Evolutionary conservation across 192 early-diverging fungal genomes (phyloP).

Genomic region (Backusella morwellensis): DNA sequence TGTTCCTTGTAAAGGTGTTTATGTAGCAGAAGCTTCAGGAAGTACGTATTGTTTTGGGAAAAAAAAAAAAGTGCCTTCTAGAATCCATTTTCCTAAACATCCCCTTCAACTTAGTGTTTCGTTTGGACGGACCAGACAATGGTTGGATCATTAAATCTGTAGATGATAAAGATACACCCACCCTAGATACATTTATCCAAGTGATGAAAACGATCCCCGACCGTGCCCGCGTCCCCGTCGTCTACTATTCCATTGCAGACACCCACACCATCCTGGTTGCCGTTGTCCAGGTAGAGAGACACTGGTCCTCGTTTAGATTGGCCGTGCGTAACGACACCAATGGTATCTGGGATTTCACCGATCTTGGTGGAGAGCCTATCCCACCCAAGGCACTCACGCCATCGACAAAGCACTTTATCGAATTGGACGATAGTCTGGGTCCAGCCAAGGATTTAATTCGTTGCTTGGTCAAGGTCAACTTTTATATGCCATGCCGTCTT

Average conservation of each 20-base stretch:
- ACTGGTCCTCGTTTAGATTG: slow-evolving; percentile 72
- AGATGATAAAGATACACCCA: slow-evolving; percentile 69
- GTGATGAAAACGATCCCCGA: slow-evolving; percentile 75
- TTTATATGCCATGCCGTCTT: slow-evolving; percentile 70
- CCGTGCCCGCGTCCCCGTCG: slow-evolving; percentile 71
- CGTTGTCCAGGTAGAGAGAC: slow-evolving; percentile 68
- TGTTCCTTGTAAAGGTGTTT: slow-evolving; percentile 76
- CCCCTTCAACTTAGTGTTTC: slow-evolving; percentile 47
- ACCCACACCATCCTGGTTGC: slow-evolving; percentile 67
- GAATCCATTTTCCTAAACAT: background rate
- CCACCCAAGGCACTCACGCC: slow-evolving; percentile 60
- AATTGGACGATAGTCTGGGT: slow-evolving; percentile 63
- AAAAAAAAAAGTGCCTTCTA: background rate
- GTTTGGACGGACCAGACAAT: slow-evolving; percentile 65
- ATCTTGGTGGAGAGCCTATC: slow-evolving; percentile 58
- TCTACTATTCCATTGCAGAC: slow-evolving; percentile 76
- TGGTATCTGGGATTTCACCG: slow-evolving; percentile 74
- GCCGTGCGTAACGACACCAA: slow-evolving; percentile 71
- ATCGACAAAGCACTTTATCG: slow-evolving; percentile 62
- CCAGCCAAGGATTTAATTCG: slow-evolving; percentile 63
- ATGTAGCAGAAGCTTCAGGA: slow-evolving; percentile 62
- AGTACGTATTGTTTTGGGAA: slow-evolving; percentile 24
- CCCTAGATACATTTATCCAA: slow-evolving; percentile 73
- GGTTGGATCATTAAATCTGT: slow-evolving; percentile 79
- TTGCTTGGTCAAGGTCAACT: slow-evolving; percentile 66